These are phyloP conservation scores for Fragaria nilgerrensis DNA, from an alignment of 306 rosid species.

Conservation along the genomic window DNA sequence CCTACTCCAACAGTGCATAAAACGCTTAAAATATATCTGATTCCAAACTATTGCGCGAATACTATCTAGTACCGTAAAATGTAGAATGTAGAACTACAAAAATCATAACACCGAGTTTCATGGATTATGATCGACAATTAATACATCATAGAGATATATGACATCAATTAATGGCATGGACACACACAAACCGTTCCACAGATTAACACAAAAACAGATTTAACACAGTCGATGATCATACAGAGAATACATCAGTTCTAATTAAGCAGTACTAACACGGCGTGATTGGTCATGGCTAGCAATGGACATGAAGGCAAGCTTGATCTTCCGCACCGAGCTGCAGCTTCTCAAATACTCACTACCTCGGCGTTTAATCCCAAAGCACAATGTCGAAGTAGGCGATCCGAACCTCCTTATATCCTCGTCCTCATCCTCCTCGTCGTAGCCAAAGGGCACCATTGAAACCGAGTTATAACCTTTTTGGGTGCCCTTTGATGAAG, in stretches of 20 bases:
- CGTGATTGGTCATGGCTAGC: conserved; percentile 14
- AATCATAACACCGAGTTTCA: background rate
- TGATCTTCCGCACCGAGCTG: conserved; percentile 13
- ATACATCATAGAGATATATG: background rate
- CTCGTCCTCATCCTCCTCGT: conserved; percentile 8
- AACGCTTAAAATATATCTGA: too few relatives aligned
- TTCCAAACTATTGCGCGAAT: background rate
- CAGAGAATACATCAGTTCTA: background rate
- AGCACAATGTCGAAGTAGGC: conserved; percentile 29
- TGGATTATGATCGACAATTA: background rate
- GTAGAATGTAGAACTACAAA: background rate
- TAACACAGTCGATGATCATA: conserved; percentile 1
- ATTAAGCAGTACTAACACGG: background rate
- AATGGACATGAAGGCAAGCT: conserved; percentile 14
- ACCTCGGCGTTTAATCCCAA: conserved; percentile 16
- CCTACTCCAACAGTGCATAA: background rate
- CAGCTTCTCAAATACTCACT: conserved; percentile 12
- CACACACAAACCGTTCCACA: background rate
- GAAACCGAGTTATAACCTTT: background rate
- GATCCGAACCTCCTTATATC: conserved; percentile 2
- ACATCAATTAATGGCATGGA: background rate
- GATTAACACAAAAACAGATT: background rate
- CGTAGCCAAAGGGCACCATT: background rate
- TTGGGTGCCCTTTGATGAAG: conserved; percentile 1
- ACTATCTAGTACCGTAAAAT: background rate